Conservation (phyloP, 2,329 filamentous ascomycete species). For the Myriosclerotinia scirpicola region DNA sequence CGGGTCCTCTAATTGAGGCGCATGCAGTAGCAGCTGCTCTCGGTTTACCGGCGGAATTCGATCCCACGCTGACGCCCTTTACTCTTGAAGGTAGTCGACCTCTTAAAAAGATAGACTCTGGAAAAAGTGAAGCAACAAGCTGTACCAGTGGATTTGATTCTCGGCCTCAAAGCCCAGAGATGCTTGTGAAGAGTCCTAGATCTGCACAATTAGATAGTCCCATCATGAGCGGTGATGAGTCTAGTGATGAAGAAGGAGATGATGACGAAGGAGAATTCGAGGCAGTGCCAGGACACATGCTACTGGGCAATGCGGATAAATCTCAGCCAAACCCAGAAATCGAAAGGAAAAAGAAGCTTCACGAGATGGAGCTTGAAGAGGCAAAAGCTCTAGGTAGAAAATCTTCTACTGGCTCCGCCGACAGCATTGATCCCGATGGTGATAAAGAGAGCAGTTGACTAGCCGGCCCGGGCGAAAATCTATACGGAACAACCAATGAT, state of each 20-base stretch:
- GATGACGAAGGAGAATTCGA: constrained; percentile 43
- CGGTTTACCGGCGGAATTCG: constrained; percentile 61
- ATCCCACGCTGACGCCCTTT: constrained; percentile 62
- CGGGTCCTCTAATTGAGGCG: constrained; percentile 58
- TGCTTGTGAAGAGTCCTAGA: constrained; percentile 48
- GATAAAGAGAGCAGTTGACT: constrained; percentile 17
- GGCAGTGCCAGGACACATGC: constrained; percentile 33
- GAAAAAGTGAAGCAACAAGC: constrained; percentile 33
- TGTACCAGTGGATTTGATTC: constrained; percentile 40
- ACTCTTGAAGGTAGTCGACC: constrained; percentile 38
- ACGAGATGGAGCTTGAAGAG: constrained; percentile 61
- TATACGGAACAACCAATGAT: constrained; percentile 20
- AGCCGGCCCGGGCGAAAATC: constrained; percentile 21
- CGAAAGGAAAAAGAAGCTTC: constrained; percentile 52
- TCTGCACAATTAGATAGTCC: constrained; percentile 34
- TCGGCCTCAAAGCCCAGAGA: constrained; percentile 40
- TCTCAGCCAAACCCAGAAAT: constrained; percentile 30
- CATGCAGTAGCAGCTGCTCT: constrained; percentile 64
- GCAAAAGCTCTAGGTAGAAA: constrained; percentile 49
- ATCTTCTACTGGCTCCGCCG: constrained; percentile 30
- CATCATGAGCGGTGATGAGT: constrained; percentile 41
- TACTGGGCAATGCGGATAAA: constrained; percentile 31
- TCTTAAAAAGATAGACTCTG: constrained; percentile 35
- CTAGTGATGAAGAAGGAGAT: constrained; percentile 42
- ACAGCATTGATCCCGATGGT: constrained; percentile 18